phyloP scores from a whole-genome alignment of 148 eudicot species.

The Heliosperma pusillum region DNA sequence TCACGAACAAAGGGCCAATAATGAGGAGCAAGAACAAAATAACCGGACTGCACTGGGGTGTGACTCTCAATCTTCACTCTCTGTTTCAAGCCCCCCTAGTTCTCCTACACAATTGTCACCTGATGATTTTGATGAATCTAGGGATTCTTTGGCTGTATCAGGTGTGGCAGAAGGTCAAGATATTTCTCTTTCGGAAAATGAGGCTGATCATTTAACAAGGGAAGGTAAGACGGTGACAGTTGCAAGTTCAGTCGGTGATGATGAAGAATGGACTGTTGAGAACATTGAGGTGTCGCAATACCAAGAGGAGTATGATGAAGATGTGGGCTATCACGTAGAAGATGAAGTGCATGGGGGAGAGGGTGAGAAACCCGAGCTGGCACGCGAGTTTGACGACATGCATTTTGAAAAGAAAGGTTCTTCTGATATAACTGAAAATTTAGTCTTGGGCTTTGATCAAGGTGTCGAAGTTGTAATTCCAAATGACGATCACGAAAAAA shows the following conservation, averaged over 20 bases:
- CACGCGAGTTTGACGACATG: conserved; percentile 59
- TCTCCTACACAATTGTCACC: conserved; percentile 86
- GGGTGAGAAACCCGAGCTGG: conserved; percentile 49
- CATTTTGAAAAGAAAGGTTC: conserved; percentile 49
- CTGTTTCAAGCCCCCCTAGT: conserved; percentile 87
- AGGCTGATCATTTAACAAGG: conserved; percentile 32
- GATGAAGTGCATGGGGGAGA: conserved; percentile 72
- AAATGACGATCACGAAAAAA: conserved; percentile 63
- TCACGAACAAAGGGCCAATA: conserved; percentile 31
- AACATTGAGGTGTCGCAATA: conserved; percentile 59
- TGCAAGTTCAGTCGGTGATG: conserved; percentile 60
- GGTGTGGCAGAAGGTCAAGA: conserved; percentile 40
- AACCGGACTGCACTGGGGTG: conserved; percentile 44
- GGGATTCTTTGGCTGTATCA: conserved; percentile 51
- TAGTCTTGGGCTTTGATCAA: conserved; percentile 91
- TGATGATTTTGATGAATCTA: conserved; percentile 87
- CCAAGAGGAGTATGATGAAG: conserved; percentile 93
- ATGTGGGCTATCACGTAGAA: conserved; percentile 77
- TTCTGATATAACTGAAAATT: conserved; percentile 47
- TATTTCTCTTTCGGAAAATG: conserved; percentile 32
- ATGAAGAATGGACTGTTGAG: conserved; percentile 80
- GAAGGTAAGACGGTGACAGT: conserved; percentile 26
- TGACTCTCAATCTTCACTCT: conserved; percentile 88
- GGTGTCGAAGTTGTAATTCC: conserved; percentile 87
- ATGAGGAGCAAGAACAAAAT: conserved; percentile 40